Evolutionary conservation across 1,139 yeast genomes (phyloP).

Genomic region (Candida sanyaensis): DNA sequence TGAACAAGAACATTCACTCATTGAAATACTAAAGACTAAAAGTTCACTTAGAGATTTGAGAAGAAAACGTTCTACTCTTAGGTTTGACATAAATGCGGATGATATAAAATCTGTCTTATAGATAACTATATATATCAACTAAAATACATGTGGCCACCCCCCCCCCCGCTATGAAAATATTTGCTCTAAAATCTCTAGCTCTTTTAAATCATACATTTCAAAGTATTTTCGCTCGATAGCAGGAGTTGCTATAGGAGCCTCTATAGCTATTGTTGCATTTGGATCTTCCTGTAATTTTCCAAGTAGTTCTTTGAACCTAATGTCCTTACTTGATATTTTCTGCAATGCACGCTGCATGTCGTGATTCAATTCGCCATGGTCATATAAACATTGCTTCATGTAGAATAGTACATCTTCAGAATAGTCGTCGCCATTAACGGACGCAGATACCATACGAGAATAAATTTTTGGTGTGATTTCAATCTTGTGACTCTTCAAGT

Average conservation of each 20-base stretch:
- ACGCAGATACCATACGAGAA: conserved; percentile 26
- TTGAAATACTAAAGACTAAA: conserved; percentile 29
- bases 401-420: conserved; percentile 20
- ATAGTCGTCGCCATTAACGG: conserved; percentile 25
- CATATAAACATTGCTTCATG: conserved; percentile 20
- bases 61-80: conserved; percentile 22
- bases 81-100: conserved; percentile 39
- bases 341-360: not conserved
- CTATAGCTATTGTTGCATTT: not conserved
- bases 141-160: too few relatives aligned
- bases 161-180: conserved; percentile 15
- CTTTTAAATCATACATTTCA: conserved; percentile 25
- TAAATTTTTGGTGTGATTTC: conserved; percentile 20
- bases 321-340: not conserved
- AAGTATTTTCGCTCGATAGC: not conserved
- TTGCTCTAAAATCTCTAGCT: conserved; percentile 22
- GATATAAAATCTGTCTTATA: conserved; percentile 32
- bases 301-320: not conserved
- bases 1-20: conserved; percentile 32
- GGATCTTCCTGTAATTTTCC: not conserved
- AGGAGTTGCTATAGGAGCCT: not conserved
- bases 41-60: conserved; percentile 9
- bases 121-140: not conserved
- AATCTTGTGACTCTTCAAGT: conserved; percentile 16
- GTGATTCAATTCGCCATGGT: conserved; percentile 3